Evolutionary conservation across 1,284 basidiomycete species (phyloP).

Genomic region (Microbotryomycetes sp.): DNA sequence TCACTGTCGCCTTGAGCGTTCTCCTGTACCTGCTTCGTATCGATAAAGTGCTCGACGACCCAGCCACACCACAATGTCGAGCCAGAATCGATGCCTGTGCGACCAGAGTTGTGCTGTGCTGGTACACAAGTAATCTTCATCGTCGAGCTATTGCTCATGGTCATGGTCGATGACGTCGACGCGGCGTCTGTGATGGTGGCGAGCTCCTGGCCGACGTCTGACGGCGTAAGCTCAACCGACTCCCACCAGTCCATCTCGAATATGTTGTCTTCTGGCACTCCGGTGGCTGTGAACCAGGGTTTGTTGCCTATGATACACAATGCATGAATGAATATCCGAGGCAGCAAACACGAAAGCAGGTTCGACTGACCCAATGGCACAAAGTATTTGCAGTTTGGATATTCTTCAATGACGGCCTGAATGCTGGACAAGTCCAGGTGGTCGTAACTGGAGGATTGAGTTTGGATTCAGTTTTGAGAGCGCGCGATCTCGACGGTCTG

Average conservation of each 20-base stretch:
- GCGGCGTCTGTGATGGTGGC: conserved; percentile 21
- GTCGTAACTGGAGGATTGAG: conserved; percentile 33
- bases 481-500: neutral
- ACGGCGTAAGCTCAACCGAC: conserved; percentile 36
- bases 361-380: conserved; percentile 33
- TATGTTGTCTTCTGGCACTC: conserved; percentile 26
- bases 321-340: neutral
- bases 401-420: conserved; percentile 17
- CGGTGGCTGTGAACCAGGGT: conserved; percentile 25
- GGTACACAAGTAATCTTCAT: conserved; percentile 35
- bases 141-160: neutral
- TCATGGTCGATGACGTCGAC: conserved; percentile 2
- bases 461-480: neutral
- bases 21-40: neutral
- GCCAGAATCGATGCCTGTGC: conserved; percentile 29
- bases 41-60: conserved; percentile 33
- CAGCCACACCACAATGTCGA: conserved; percentile 37
- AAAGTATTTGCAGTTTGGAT: conserved; percentile 31
- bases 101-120: conserved; percentile 37
- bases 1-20: neutral
- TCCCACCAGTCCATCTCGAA: conserved; percentile 38
- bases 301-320: conserved; percentile 29
- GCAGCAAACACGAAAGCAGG: neutral
- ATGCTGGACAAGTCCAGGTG: conserved; percentile 34
- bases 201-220: conserved; percentile 39